These are phyloP conservation scores for Penicillium sp. DNA, from an alignment of 2,329 filamentous ascomycete genomes.

Conservation along the genomic window DNA sequence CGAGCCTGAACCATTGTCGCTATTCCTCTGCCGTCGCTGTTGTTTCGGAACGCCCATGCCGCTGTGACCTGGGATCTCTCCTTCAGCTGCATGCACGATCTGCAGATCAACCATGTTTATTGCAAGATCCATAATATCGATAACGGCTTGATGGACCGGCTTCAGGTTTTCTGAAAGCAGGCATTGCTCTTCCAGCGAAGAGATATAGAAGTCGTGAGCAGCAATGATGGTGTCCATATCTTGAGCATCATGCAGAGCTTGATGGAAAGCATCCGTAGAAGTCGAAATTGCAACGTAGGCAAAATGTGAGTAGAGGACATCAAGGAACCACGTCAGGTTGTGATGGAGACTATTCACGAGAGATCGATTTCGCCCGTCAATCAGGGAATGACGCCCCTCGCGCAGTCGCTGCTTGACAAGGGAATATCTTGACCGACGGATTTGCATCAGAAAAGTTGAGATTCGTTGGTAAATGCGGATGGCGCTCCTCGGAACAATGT, in stretches of 20 bases:
- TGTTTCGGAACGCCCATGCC: conserved; percentile 1
- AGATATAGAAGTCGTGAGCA: conserved; percentile 60
- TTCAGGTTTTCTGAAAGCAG: conserved; percentile 63
- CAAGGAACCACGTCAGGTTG: conserved; percentile 71
- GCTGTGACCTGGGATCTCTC: neutral
- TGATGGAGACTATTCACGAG: conserved; percentile 52
- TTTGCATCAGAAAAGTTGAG: conserved; percentile 71
- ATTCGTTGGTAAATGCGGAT: conserved; percentile 63
- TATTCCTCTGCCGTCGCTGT: conserved; percentile 2
- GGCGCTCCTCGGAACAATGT: conserved; percentile 64
- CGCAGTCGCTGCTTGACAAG: conserved; percentile 51
- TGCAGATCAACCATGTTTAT: conserved; percentile 62
- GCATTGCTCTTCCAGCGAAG: conserved; percentile 59
- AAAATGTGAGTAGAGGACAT: conserved; percentile 68
- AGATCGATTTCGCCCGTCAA: conserved; percentile 34
- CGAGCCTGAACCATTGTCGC: conserved; percentile 5
- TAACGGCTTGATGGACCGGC: conserved; percentile 65
- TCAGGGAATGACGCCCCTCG: conserved; percentile 18
- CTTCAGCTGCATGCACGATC: conserved; percentile 27
- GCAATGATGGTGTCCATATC: conserved; percentile 78
- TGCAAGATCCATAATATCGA: conserved; percentile 70
- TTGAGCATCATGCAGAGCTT: conserved; percentile 53
- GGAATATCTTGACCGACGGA: conserved; percentile 63
- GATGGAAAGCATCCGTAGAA: conserved; percentile 51
- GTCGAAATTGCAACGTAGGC: conserved; percentile 65